Evolutionary conservation across 805 yeast genomes (phyloP), one percentile per base, ranked within the genome.

Genomic region (Komagataella ulmi): DNA sequence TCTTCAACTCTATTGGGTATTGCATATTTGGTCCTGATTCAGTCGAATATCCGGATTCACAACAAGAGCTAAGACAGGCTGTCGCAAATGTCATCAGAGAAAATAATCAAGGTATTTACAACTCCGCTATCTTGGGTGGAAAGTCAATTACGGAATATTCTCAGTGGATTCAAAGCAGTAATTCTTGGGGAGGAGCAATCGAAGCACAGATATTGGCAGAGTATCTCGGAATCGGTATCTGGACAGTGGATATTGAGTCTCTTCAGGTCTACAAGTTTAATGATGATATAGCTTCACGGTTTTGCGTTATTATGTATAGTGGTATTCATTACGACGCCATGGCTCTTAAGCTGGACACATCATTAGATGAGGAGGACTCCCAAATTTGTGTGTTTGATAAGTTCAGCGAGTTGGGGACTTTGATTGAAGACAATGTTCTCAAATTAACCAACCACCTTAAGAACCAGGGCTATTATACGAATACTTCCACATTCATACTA

Each of bases 181-280:
- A 73, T 43, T 74, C 84, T 17, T 85, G 93, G 95, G 95, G 95
- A 30, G 95, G 95, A 6, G 91, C 88, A 2, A 84, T 85, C 49
- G 95, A 85, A 60, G 65, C 85, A 48, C 78, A 80, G 7, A 81
- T 85, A 6, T 61, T 85, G 24, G 72, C 86, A 1, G 69, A 72
- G 40, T 70, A 73, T 54, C 69, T 82, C 45, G 67, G 69, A 4
- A 64, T 82, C 5, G 69, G 75, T 3, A 79, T 85, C 46, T 68
- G 73, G 51, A 79, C 88, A 8, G 61, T 83, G 24, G 93, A 85
- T 58, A 78, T 85, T 21, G 83, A 79, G 57, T 79, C 79, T 53
- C 77, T 78, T 5, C 69, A 79, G 23, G 62, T 75, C 44, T 84
- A 83, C 56, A 67, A 68, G 40, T 85, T 84, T 62, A 71, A 70